phyloP scores from a whole-genome alignment of 768 basidiomycete genomes.

The Tremella fuciformis region DNA sequence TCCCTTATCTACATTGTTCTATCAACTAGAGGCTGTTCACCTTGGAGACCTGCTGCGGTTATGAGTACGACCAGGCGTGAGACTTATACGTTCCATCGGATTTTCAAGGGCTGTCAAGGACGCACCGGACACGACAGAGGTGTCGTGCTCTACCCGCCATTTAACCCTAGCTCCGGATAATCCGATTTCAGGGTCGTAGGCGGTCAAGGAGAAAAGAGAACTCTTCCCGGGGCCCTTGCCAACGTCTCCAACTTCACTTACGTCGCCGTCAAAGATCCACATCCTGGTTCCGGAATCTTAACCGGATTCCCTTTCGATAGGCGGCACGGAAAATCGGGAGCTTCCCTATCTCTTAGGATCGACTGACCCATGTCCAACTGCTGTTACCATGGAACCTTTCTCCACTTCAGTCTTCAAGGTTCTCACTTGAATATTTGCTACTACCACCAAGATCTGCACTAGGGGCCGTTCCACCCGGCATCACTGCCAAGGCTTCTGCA shows the following conservation, averaged over 20 bases:
- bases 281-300: constrained; percentile 75
- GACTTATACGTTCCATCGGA: constrained; percentile 70
- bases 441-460: constrained; percentile 85
- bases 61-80: constrained; percentile 72
- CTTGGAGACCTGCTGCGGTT: constrained; percentile 73
- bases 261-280: constrained; percentile 61
- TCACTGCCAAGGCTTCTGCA: constrained; percentile 76
- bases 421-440: constrained; percentile 85
- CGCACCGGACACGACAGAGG: constrained; percentile 69
- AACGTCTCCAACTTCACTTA: constrained; percentile 63
- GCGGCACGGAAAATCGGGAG: constrained; percentile 65
- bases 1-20: constrained; percentile 77
- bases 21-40: constrained; percentile 78
- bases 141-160: constrained; percentile 70
- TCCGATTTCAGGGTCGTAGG: constrained; percentile 69
- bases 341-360: constrained; percentile 76
- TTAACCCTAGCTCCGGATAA: constrained; percentile 71
- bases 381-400: constrained; percentile 84
- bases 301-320: constrained; percentile 76
- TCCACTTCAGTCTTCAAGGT: constrained; percentile 84
- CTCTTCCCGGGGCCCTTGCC: constrained; percentile 72
- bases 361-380: constrained; percentile 82
- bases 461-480: constrained; percentile 71
- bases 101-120: constrained; percentile 76
- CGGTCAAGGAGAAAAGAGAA: constrained; percentile 76